A percentile compares a stretch with the other conserved stretches of the same genome.
phyloP scores from a whole-genome alignment of 768 basidiomycete genomes.

The Suillus clintonianus region DNA sequence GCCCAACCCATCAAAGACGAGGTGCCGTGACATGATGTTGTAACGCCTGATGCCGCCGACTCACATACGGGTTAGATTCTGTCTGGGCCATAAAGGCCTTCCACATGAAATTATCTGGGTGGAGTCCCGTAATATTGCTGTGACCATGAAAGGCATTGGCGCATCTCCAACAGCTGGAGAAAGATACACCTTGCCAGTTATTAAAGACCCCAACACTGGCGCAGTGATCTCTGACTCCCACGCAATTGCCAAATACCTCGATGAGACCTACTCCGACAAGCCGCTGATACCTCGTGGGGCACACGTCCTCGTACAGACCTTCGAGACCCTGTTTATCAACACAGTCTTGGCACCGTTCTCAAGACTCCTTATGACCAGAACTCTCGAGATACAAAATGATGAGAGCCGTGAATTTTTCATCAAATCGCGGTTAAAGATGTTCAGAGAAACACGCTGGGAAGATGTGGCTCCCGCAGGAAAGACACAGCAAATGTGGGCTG shows the following conservation, averaged over 20 bases:
- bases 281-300: neutral
- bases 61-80: slow-evolving; percentile 15
- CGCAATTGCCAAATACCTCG: slow-evolving; percentile 50
- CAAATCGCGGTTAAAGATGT: slow-evolving; percentile 1
- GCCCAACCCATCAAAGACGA: slow-evolving; percentile 1
- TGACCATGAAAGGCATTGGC: neutral
- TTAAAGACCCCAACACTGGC: slow-evolving; percentile 42
- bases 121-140: slow-evolving; percentile 49
- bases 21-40: neutral
- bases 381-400: neutral
- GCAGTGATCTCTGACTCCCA: slow-evolving; percentile 40
- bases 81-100: slow-evolving; percentile 37
- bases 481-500: neutral
- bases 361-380: neutral
- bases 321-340: neutral
- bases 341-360: neutral
- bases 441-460: neutral
- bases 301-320: neutral
- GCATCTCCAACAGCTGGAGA: neutral
- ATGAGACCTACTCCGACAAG: slow-evolving; percentile 42
- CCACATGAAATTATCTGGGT: slow-evolving; percentile 50
- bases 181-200: slow-evolving; percentile 47
- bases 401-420: neutral
- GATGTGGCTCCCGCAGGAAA: neutral
- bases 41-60: neutral